Evolutionary conservation across 208 protist genomes (phyloP).

Genomic region (Leptomonas seymouri): DNA sequence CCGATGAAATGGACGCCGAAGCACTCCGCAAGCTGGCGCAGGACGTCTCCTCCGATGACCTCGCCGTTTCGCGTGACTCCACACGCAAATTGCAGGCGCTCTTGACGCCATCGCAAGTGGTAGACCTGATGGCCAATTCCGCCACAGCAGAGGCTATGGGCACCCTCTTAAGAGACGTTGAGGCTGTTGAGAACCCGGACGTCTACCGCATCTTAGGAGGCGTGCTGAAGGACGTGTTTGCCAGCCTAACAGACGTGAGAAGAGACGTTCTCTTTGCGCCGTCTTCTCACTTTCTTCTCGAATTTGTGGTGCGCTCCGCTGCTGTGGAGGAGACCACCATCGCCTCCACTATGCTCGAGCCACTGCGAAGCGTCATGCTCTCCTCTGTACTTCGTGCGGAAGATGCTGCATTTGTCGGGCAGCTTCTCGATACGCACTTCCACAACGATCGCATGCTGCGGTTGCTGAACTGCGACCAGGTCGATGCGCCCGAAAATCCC

Average conservation of each 20-base stretch:
- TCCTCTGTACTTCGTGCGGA: background rate
- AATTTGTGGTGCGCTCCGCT: constrained; percentile 42
- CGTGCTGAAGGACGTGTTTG: constrained; percentile 33
- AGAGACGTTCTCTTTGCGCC: constrained; percentile 31
- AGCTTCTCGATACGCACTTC: constrained; percentile 42
- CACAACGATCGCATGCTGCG: constrained; percentile 59
- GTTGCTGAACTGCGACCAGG: constrained; percentile 70
- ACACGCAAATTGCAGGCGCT: constrained; percentile 25
- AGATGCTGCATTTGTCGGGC: constrained; percentile 30
- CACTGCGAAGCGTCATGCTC: constrained; percentile 30
- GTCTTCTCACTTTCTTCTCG: constrained; percentile 33
- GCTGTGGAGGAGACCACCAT: constrained; percentile 28
- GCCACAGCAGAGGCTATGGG: constrained; percentile 7
- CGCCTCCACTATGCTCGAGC: constrained; percentile 21
- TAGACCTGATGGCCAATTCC: constrained; percentile 17
- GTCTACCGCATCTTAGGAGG: constrained; percentile 49
- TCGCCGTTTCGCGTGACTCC: constrained; percentile 37
- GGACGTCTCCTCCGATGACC: constrained; percentile 42
- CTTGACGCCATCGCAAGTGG: constrained; percentile 28
- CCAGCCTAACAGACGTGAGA: background rate
- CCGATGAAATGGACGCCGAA: constrained; percentile 27
- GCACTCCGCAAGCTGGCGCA: constrained; percentile 28
- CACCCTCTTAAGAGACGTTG: constrained; percentile 48
- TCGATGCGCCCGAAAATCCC: constrained; percentile 48
- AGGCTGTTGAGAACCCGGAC: constrained; percentile 42